These are phyloP conservation scores for Paramecium sonneborni DNA, from an alignment of 73 alveolate genomes.

Conservation along the genomic window DNA sequence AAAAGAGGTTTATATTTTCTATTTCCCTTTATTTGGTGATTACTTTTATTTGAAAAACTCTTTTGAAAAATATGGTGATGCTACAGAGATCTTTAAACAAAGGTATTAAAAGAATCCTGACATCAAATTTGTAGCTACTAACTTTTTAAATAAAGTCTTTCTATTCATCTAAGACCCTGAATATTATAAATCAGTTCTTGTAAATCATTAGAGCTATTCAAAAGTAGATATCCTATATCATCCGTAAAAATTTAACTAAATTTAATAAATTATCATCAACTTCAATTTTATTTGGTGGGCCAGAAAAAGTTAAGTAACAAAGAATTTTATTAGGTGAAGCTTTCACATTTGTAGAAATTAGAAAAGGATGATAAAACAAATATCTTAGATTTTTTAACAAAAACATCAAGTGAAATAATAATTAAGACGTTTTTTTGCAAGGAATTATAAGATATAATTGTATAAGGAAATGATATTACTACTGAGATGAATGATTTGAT, in stretches of 20 bases:
- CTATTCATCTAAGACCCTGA: not conserved
- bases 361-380: not conserved
- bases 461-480: not conserved
- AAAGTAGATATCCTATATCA: not conserved
- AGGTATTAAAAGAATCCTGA: not conserved
- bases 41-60: not conserved
- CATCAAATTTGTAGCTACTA: not conserved
- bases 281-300: not conserved
- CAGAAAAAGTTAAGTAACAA: not conserved
- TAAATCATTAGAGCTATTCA: slow-evolving; percentile 8
- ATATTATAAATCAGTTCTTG: not conserved
- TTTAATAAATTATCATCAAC: not conserved
- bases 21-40: slow-evolving; percentile 24
- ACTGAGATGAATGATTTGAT: not conserved
- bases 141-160: not conserved
- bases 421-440: not conserved
- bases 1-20: not conserved
- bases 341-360: not conserved
- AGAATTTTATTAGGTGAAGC: not conserved
- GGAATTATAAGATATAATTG: not conserved
- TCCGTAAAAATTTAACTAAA: not conserved
- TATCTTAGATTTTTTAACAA: not conserved
- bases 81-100: not conserved
- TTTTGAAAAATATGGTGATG: not conserved
- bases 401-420: slow-evolving; percentile 22